Conservation (phyloP, 495 filamentous ascomycete species). For the Chlorociboria aeruginascens region DNA sequence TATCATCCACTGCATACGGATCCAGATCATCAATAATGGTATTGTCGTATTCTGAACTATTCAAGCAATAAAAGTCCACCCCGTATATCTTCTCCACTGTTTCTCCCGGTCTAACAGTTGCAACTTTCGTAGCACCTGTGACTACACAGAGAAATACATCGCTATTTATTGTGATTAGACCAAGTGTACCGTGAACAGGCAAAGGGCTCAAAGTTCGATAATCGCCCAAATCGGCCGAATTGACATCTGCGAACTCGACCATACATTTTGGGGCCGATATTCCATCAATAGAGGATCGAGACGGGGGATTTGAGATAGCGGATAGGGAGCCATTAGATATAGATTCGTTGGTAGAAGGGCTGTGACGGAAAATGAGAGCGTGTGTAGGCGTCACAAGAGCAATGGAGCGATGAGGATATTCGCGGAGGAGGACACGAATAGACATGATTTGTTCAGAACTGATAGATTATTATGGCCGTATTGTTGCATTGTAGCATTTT, state of each 20-base stretch:
- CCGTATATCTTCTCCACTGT: slow-evolving; percentile 73
- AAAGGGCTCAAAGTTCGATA: slow-evolving; percentile 62
- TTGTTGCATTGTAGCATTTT: slow-evolving; percentile 18
- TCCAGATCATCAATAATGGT: slow-evolving; percentile 48
- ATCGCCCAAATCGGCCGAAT: slow-evolving; percentile 53
- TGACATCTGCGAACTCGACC: slow-evolving; percentile 67
- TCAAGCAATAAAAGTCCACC: slow-evolving; percentile 91
- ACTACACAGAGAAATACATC: slow-evolving; percentile 94
- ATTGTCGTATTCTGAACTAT: slow-evolving; percentile 68
- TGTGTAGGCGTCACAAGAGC: slow-evolving; percentile 67
- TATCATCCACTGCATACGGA: slow-evolving; percentile 31
- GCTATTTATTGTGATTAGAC: slow-evolving; percentile 69
- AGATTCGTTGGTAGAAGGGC: slow-evolving; percentile 38
- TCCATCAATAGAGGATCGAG: slow-evolving; percentile 27
- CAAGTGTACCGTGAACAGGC: slow-evolving; percentile 79
- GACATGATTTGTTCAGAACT: slow-evolving; percentile 26
- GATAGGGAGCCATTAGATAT: slow-evolving; percentile 39
- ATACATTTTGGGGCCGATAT: slow-evolving; percentile 53
- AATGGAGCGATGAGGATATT: slow-evolving; percentile 76
- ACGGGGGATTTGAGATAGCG: slow-evolving; percentile 25
- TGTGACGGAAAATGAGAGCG: slow-evolving; percentile 74
- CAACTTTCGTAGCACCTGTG: slow-evolving; percentile 61
- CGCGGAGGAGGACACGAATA: slow-evolving; percentile 52
- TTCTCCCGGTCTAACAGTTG: slow-evolving; percentile 75
- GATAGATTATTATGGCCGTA: not conserved